phyloP scores from a whole-genome alignment of 495 filamentous ascomycete species.

The Trichoderma parareesei region DNA sequence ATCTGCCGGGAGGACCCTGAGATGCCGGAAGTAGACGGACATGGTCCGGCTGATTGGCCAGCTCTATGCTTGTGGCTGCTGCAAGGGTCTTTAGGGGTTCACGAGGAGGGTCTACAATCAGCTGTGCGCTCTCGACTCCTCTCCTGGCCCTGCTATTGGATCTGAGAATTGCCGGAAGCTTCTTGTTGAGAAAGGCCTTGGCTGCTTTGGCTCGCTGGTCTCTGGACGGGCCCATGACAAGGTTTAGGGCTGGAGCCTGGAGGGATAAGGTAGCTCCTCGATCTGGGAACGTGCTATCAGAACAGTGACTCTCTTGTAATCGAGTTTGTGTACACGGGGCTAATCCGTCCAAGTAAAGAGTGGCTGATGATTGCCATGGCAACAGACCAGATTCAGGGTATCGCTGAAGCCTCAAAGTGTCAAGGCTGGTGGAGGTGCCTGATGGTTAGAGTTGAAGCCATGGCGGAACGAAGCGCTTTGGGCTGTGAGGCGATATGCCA shows the following conservation, averaged over 20 bases:
- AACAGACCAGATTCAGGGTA: too few species aligned
- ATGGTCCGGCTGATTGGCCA: neutral
- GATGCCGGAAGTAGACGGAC: constrained; percentile 7
- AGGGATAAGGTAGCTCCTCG: too few species aligned
- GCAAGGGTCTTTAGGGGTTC: neutral
- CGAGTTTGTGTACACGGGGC: too few species aligned
- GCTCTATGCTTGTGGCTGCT: neutral
- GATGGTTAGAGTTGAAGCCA: too few species aligned
- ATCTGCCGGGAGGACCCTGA: constrained; percentile 12
- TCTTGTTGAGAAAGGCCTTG: constrained; percentile 42
- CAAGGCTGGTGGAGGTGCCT: too few species aligned
- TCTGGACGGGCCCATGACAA: neutral
- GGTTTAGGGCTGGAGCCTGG: neutral
- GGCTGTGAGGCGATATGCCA: too few species aligned
- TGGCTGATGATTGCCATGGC: too few species aligned
- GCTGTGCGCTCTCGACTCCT: constrained; percentile 40
- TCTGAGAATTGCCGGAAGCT: constrained; percentile 40
- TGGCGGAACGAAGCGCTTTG: too few species aligned
- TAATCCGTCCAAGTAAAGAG: too few species aligned
- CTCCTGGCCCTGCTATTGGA: constrained; percentile 38
- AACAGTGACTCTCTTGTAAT: too few species aligned
- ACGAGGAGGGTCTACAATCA: constrained; percentile 34
- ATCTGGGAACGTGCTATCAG: too few species aligned
- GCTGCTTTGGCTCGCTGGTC: constrained; percentile 41
- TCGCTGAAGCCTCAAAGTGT: too few species aligned